Conservation (phyloP, 1,139 yeast species). For the Suhomyces yuchorum region DNA sequence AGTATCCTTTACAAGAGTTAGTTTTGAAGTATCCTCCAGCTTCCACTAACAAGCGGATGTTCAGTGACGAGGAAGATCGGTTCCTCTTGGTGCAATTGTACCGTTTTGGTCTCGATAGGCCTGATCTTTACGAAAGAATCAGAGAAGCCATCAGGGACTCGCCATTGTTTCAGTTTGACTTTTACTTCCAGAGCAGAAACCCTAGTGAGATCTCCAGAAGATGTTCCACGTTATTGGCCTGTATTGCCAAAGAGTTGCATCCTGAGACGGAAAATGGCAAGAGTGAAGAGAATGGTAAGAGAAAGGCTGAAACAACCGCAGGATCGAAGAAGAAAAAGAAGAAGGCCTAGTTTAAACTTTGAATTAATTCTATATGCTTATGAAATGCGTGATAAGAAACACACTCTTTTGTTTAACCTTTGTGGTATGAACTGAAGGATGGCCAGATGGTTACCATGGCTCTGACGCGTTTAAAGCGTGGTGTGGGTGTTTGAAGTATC, state of each 20-base stretch:
- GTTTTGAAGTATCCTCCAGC: constrained; percentile 63
- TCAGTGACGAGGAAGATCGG: constrained; percentile 74
- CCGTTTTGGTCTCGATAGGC: constrained; percentile 65
- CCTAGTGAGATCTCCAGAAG: constrained; percentile 67
- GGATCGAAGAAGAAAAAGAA: constrained; percentile 14
- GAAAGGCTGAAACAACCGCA: constrained; percentile 17
- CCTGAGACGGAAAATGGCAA: constrained; percentile 22
- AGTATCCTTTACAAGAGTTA: constrained; percentile 66
- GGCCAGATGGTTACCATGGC: too few relatives aligned
- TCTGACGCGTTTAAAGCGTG: too few relatives aligned
- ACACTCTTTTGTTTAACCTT: too few relatives aligned
- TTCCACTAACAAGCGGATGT: constrained; percentile 55
- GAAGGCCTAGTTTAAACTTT: not conserved
- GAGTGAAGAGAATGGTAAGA: constrained; percentile 18
- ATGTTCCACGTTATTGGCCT: constrained; percentile 63
- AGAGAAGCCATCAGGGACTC: constrained; percentile 62
- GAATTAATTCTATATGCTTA: not conserved
- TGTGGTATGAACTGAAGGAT: too few relatives aligned
- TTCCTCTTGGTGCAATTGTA: constrained; percentile 66
- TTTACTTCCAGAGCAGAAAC: constrained; percentile 69
- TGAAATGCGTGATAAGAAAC: not conserved
- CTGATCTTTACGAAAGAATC: constrained; percentile 64
- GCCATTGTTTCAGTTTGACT: constrained; percentile 68
- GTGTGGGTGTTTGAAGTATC: too few relatives aligned
- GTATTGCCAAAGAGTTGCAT: constrained; percentile 61